Conservation (phyloP, 306 rosid species). For the Psophocarpus tetragonolobus region DNA sequence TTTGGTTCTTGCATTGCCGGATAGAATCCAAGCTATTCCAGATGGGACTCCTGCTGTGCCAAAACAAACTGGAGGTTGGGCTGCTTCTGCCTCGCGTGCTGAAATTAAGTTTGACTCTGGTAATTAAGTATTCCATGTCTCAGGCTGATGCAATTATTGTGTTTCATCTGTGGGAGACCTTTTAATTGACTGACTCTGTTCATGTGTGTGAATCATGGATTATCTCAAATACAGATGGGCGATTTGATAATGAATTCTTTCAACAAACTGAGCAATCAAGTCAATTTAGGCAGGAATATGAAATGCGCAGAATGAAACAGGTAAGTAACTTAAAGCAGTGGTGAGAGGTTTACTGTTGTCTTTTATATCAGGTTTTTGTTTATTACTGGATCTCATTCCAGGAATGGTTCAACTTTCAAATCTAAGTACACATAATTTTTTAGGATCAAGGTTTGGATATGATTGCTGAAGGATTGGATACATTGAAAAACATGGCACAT, state of each 20-base stretch:
- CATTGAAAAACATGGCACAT: constrained; percentile 91
- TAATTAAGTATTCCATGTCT: constrained; percentile 34
- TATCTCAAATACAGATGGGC: constrained; percentile 63
- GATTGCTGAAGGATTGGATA: constrained; percentile 95
- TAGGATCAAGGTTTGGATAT: constrained; percentile 98
- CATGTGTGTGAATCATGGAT: constrained; percentile 35
- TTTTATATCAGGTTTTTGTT: not conserved
- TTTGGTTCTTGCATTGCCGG: constrained; percentile 91
- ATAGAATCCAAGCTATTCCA: constrained; percentile 92
- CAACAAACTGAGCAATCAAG: constrained; percentile 77
- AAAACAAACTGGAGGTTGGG: constrained; percentile 88
- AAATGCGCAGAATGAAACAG: constrained; percentile 88
- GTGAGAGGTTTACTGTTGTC: not conserved
- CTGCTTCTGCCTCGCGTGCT: constrained; percentile 79
- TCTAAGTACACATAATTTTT: constrained; percentile 28
- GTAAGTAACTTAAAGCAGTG: constrained; percentile 44
- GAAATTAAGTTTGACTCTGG: constrained; percentile 96
- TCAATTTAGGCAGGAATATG: constrained; percentile 89
- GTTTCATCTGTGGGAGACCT: not conserved
- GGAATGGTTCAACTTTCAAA: constrained; percentile 17
- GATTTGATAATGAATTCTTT: constrained; percentile 77
- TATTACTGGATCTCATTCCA: not conserved
- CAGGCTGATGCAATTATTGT: not conserved
- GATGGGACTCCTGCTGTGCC: constrained; percentile 85
- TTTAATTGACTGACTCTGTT: not conserved